phyloP scores from a whole-genome alignment of 352 stramenopile species.

The Phytophthora rubi region DNA sequence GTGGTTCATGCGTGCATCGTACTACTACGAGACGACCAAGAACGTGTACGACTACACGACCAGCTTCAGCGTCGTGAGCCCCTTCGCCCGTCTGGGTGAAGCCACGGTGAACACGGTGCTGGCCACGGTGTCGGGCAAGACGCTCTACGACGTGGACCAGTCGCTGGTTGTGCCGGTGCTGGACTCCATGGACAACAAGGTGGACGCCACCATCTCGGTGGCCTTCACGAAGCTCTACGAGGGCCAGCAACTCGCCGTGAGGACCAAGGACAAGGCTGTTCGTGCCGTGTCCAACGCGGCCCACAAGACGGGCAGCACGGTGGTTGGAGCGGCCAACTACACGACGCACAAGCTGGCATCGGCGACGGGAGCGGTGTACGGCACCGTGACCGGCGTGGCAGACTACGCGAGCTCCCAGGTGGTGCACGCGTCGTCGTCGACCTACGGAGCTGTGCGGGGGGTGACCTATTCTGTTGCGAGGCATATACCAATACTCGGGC shows the following conservation, averaged over 20 bases:
- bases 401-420: constrained; percentile 70
- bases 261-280: constrained; percentile 69
- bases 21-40: constrained; percentile 86
- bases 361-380: constrained; percentile 38
- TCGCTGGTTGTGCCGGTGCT: constrained; percentile 62
- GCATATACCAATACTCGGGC: constrained; percentile 66
- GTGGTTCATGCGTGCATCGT: constrained; percentile 75
- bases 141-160: constrained; percentile 63
- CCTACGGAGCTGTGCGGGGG: constrained; percentile 55
- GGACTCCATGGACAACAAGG: constrained; percentile 71
- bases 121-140: constrained; percentile 64
- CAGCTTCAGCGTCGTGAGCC: constrained; percentile 73
- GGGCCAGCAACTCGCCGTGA: constrained; percentile 66
- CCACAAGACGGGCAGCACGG: constrained; percentile 50
- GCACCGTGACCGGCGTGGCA: constrained; percentile 48
- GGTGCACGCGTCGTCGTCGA: constrained; percentile 71
- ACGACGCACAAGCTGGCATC: constrained; percentile 49
- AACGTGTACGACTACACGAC: constrained; percentile 85
- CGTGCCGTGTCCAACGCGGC: constrained; percentile 42
- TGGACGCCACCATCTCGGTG: constrained; percentile 69
- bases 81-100: constrained; percentile 70
- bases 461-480: constrained; percentile 65
- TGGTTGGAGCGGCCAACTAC: constrained; percentile 63
- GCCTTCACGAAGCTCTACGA: constrained; percentile 71
- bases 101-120: constrained; percentile 71